Evolutionary conservation across 2,329 filamentous ascomycete genomes (phyloP), one percentile per base, ranked within the genome.

Genomic region (Nemania sp.): DNA sequence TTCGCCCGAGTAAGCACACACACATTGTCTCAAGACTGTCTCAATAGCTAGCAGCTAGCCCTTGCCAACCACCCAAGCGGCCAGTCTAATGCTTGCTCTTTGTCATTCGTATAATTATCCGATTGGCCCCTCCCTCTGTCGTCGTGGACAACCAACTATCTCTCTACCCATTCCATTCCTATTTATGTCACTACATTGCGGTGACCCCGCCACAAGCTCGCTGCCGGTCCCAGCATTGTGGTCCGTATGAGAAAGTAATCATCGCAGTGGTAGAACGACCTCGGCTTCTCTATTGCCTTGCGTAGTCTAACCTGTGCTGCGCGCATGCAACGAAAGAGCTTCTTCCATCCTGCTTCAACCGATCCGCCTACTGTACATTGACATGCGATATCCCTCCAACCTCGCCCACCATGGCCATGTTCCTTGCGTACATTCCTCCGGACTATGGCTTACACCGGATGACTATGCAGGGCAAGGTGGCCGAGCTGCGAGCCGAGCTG

Each of bases 401-500:
- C 6, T 46, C 52, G 47, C 51, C 45, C 53, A 51, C 48, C 58
- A 68, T 68, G 69, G 71, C 67, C 61, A 80, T 83, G 76, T 83
- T 82, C 62, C 71, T 82, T 56, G 75, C 79, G 64, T 82, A 81
- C 58, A 66, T 80, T 53, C 77, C 80, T 48, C 74, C 74, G 61
- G 64, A 67, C 59, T 69, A 73, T 66, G 67, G 70, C 71, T 77
- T 70, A 75, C 75, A 73, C 74, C 79, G 84, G 73, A 83, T 76
- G 71, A 73, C 74, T 72, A 66, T 75, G 78, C 89, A 99, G 94
- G 94, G 94, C 81, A 99, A 99, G 82, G 94, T 97, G 63, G 92
- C 93, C 59, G 94, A 99, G 83, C 81, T 99, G 70, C 91, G 94
- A 72, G 84, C 89, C 71, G 94, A 99, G 79, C 84, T 99, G 70